Evolutionary conservation across 2,329 filamentous ascomycete genomes (phyloP).

Genomic region (Biscogniauxia sp.): DNA sequence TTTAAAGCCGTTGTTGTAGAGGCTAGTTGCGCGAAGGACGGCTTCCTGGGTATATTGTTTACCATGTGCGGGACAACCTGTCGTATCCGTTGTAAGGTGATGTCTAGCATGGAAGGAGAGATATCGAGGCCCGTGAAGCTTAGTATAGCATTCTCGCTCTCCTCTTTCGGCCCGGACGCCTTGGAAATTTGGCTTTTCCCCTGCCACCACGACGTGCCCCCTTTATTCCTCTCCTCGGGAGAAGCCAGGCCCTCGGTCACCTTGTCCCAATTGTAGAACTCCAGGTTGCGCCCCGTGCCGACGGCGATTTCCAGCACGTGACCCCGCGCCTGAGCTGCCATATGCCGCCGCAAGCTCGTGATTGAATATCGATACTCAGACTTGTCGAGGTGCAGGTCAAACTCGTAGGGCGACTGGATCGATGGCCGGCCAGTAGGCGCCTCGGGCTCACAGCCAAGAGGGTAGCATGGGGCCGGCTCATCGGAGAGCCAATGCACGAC

Average conservation of each 20-base stretch:
- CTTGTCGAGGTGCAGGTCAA: slow-evolving; percentile 57
- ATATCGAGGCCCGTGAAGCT: slow-evolving; percentile 64
- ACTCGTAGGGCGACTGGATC: slow-evolving; percentile 50
- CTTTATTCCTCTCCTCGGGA: slow-evolving; percentile 19
- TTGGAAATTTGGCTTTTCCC: slow-evolving; percentile 10
- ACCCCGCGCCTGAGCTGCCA: slow-evolving; percentile 49
- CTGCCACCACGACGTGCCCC: slow-evolving; percentile 8
- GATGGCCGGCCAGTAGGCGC: slow-evolving; percentile 49
- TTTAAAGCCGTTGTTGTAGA: slow-evolving; percentile 4
- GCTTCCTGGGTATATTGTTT: slow-evolving; percentile 38
- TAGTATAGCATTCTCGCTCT: slow-evolving; percentile 36
- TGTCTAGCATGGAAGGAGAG: slow-evolving; percentile 57
- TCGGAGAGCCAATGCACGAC: slow-evolving; percentile 22
- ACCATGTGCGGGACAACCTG: slow-evolving; percentile 39
- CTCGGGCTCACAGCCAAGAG: slow-evolving; percentile 34
- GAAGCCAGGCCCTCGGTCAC: slow-evolving; percentile 20
- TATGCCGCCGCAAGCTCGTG: slow-evolving; percentile 45
- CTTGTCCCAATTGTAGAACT: slow-evolving; percentile 55
- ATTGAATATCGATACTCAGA: slow-evolving; percentile 59
- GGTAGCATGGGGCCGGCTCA: slow-evolving; percentile 26
- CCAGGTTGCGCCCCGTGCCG: slow-evolving; percentile 60
- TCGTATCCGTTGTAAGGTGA: slow-evolving; percentile 53
- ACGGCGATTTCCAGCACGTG: slow-evolving; percentile 63
- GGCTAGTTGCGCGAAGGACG: slow-evolving; percentile 27
- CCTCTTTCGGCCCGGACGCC: slow-evolving; percentile 12